These are phyloP conservation scores for Diospyros kaki DNA, from an alignment of 148 eudicot species.

Conservation along the genomic window DNA sequence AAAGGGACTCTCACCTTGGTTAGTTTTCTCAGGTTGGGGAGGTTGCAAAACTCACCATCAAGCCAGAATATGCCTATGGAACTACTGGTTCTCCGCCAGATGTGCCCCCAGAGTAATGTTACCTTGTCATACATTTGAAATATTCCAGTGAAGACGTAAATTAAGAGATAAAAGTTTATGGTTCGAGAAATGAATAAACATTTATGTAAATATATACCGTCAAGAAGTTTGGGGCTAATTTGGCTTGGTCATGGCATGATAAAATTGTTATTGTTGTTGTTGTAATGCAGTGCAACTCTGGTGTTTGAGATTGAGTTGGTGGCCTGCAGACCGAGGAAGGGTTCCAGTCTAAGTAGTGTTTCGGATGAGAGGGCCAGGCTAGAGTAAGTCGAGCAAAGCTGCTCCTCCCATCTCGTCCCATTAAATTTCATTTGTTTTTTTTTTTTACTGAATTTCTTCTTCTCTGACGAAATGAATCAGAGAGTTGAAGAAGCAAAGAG, in stretches of 20 bases:
- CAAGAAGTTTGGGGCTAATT: background rate
- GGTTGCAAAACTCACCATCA: conserved; percentile 82
- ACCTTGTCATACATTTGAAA: conserved; percentile 6
- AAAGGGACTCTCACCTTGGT: background rate
- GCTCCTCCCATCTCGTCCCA: background rate
- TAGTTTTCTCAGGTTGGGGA: conserved; percentile 72
- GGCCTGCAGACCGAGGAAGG: conserved; percentile 89
- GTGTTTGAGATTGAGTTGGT: conserved; percentile 87
- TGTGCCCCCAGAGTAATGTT: conserved; percentile 76
- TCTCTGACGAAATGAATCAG: conserved; percentile 20
- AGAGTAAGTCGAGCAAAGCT: conserved; percentile 46
- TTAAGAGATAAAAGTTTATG: background rate
- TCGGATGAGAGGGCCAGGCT: conserved; percentile 92
- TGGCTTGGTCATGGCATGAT: background rate
- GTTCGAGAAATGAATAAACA: too few relatives aligned
- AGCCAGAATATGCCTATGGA: conserved; percentile 98
- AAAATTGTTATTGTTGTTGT: background rate
- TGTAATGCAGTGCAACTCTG: conserved; percentile 67
- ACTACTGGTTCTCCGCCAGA: conserved; percentile 96
- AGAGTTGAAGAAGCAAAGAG: conserved; percentile 90
- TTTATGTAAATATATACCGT: background rate
- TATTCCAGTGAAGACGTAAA: conserved; percentile 1
- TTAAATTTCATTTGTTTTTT: background rate
- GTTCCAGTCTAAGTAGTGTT: conserved; percentile 67
- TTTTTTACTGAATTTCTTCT: background rate